phyloP scores from a whole-genome alignment of 2,329 filamentous ascomycete genomes.

The Ophiostoma triangulosporum region DNA sequence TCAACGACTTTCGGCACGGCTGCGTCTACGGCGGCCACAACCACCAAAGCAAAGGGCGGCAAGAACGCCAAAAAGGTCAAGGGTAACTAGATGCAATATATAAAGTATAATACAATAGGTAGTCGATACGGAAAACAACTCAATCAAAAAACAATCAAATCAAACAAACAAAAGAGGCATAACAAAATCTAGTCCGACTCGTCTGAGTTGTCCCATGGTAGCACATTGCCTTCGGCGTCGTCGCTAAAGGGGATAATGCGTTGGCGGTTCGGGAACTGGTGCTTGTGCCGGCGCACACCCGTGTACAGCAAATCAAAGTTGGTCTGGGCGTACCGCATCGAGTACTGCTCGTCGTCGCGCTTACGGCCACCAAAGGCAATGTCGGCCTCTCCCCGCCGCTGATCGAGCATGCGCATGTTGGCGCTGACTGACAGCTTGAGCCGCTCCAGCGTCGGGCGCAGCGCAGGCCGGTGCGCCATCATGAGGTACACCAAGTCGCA shows the following conservation, averaged over 20 bases:
- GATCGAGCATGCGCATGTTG: not conserved
- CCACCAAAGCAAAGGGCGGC: not conserved
- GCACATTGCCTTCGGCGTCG: not conserved
- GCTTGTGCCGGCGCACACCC: not conserved
- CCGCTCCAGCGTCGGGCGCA: not conserved
- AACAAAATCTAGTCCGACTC: slow-evolving; percentile 7
- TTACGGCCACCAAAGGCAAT: not conserved
- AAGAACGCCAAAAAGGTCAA: slow-evolving; percentile 5
- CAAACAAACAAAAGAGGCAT: not conserved
- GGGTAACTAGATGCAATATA: slow-evolving; percentile 1
- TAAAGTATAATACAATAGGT: not conserved
- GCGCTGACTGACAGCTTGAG: not conserved
- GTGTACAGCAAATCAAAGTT: not conserved
- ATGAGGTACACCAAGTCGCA: slow-evolving; percentile 5
- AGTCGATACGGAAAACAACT: not conserved
- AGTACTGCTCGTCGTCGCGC: slow-evolving; percentile 2
- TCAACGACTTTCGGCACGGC: not conserved
- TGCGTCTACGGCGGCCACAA: not conserved
- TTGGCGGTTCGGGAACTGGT: slow-evolving; percentile 14
- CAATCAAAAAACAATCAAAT: not conserved
- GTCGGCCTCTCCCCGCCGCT: not conserved
- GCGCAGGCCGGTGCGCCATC: slow-evolving; percentile 5
- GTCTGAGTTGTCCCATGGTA: not conserved
- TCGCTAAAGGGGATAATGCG: not conserved
- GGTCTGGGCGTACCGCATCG: not conserved